A percentile compares a stretch with the other conserved stretches of the same genome.
These are phyloP conservation scores for Cladosporium phlei DNA, from an alignment of 2,329 filamentous ascomycete genomes.

Conservation along the genomic window DNA sequence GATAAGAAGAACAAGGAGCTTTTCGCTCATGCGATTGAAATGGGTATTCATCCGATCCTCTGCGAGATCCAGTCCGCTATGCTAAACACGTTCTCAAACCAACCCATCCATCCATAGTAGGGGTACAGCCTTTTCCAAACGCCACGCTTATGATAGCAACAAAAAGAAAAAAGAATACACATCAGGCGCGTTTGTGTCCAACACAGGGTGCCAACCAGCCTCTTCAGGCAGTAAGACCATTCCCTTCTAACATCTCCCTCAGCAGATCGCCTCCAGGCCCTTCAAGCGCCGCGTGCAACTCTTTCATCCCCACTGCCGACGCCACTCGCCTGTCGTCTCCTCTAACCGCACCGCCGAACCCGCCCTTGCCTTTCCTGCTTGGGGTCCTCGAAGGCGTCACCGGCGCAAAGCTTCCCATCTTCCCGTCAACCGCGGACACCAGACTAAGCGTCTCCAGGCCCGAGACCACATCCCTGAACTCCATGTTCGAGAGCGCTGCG, in stretches of 20 bases:
- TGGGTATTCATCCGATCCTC: conserved; percentile 9
- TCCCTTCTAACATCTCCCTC: conserved; percentile 34
- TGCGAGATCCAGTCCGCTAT: background rate
- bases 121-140: conserved; percentile 2
- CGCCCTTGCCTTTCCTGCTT: conserved; percentile 57
- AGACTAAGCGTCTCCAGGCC: conserved; percentile 85
- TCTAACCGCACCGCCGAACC: conserved; percentile 40
- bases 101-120: conserved; percentile 1
- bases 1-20: conserved; percentile 6
- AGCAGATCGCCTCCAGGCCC: conserved; percentile 34
- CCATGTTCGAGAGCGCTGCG: conserved; percentile 81
- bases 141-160: conserved; percentile 4
- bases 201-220: background rate
- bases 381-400: conserved; percentile 65
- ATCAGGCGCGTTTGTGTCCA: background rate
- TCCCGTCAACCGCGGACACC: conserved; percentile 66
- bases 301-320: conserved; percentile 32
- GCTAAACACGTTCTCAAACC: background rate
- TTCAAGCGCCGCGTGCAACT: conserved; percentile 30
- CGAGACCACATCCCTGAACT: conserved; percentile 88
- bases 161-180: background rate
- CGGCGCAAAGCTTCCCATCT: conserved; percentile 60
- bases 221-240: conserved; percentile 14
- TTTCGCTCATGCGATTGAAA: conserved; percentile 7
- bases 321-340: conserved; percentile 57